Evolutionary conservation across 1,139 yeast species (phyloP).

Genomic region (Blastobotrys buckinghamii): DNA sequence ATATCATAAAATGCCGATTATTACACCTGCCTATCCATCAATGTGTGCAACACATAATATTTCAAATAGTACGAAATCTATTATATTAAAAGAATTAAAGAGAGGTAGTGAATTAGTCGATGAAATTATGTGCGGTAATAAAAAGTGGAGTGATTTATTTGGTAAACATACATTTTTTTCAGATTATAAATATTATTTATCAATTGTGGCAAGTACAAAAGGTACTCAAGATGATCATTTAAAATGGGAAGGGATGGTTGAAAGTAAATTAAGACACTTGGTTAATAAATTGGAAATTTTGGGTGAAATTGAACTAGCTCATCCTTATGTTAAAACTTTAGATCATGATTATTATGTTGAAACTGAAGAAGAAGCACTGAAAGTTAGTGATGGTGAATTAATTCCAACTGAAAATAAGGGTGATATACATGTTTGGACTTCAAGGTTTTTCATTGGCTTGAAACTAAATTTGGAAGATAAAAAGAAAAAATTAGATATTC

Average conservation of each 20-base stretch:
- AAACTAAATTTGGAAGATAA: slow-evolving; percentile 49
- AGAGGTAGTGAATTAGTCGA: slow-evolving; percentile 69
- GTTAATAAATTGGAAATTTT: slow-evolving; percentile 76
- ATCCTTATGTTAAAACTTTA: slow-evolving; percentile 82
- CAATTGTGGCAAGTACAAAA: slow-evolving; percentile 71
- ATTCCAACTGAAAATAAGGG: slow-evolving; percentile 25
- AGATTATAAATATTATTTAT: slow-evolving; percentile 77
- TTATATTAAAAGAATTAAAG: slow-evolving; percentile 66
- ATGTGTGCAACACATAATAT: slow-evolving; percentile 99
- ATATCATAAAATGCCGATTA: slow-evolving; percentile 95
- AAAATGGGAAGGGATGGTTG: slow-evolving; percentile 90
- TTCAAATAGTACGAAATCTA: slow-evolving; percentile 75
- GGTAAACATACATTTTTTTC: slow-evolving; percentile 75
- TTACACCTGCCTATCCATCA: slow-evolving; percentile 98
- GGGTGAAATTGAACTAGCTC: slow-evolving; percentile 74
- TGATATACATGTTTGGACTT: slow-evolving; percentile 48
- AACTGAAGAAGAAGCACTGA: slow-evolving; percentile 48
- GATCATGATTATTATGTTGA: slow-evolving; percentile 49
- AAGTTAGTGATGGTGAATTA: slow-evolving; percentile 43
- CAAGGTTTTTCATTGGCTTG: slow-evolving; percentile 77
- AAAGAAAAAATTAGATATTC: slow-evolving; percentile 65
- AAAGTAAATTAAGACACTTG: slow-evolving; percentile 72
- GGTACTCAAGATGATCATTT: slow-evolving; percentile 73
- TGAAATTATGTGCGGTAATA: slow-evolving; percentile 59
- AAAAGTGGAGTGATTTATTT: slow-evolving; percentile 70